phyloP scores from a whole-genome alignment of 495 filamentous ascomycete species.

The Astrocystis sublimbata region DNA sequence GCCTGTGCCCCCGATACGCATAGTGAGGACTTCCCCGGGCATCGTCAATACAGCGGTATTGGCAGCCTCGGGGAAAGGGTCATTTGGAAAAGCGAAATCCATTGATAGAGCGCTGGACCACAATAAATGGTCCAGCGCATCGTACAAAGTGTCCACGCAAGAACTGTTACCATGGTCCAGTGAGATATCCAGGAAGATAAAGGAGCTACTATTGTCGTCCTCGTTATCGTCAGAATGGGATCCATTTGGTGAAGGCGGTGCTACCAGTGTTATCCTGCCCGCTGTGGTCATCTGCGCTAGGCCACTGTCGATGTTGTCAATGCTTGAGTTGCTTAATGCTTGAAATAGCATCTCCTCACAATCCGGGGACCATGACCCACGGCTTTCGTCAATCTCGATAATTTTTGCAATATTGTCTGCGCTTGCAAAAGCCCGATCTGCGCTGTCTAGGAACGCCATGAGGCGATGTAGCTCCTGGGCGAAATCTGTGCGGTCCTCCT shows the following conservation, averaged over 20 bases:
- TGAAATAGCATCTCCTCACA: conserved; percentile 32
- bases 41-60: conserved; percentile 53
- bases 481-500: conserved; percentile 48
- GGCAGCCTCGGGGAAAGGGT: conserved; percentile 42
- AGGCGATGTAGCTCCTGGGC: conserved; percentile 68
- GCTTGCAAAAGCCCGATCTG: conserved; percentile 80
- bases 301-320: conserved; percentile 22
- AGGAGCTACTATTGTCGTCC: conserved; percentile 35
- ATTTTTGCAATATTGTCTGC: conserved; percentile 50
- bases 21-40: conserved; percentile 67
- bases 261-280: conserved; percentile 24
- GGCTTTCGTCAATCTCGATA: conserved; percentile 26
- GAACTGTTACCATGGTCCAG: conserved; percentile 28
- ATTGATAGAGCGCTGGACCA: conserved; percentile 50
- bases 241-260: conserved; percentile 6
- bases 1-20: conserved; percentile 55
- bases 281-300: conserved; percentile 33
- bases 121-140: conserved; percentile 67
- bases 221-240: conserved; percentile 26
- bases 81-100: too few relatives aligned
- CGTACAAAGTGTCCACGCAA: conserved; percentile 61
- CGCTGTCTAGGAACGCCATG: conserved; percentile 82
- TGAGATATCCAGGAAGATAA: conserved; percentile 43
- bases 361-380: conserved; percentile 26
- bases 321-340: conserved; percentile 26